A percentile compares a stretch with the other conserved stretches of the same genome.
Evolutionary conservation across 805 yeast genomes (phyloP).

Genomic region (Metschnikowia similis): DNA sequence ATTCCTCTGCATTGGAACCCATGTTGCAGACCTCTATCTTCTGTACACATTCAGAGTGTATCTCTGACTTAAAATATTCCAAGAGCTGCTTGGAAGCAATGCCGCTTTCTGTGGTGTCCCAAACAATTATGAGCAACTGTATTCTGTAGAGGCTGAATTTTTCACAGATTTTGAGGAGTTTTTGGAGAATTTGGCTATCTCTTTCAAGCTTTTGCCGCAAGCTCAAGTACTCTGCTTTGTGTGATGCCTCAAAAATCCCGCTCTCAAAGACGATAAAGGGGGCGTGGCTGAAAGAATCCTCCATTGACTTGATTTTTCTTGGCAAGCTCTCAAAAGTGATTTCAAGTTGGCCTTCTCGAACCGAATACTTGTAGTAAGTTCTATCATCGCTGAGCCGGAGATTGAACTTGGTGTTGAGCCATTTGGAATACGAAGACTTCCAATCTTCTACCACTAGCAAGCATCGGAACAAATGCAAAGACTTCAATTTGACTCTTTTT

Average conservation of each 20-base stretch:
- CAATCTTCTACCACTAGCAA: conserved; percentile 48
- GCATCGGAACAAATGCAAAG: conserved; percentile 27
- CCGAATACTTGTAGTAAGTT: conserved; percentile 22
- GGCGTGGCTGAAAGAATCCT: conserved; percentile 35
- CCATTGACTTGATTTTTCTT: conserved; percentile 28
- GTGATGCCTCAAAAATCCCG: conserved; percentile 34
- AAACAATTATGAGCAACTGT: conserved; percentile 38
- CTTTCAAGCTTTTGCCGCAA: conserved; percentile 30
- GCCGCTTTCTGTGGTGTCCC: conserved; percentile 32
- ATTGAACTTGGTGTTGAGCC: conserved; percentile 46
- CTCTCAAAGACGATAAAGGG: conserved; percentile 49
- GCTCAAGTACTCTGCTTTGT: conserved; percentile 7
- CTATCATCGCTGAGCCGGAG: conserved; percentile 29
- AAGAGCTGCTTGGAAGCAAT: conserved; percentile 15
- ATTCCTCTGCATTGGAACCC: conserved; percentile 23
- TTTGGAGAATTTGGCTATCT: conserved; percentile 35
- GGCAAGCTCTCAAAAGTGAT: conserved; percentile 43
- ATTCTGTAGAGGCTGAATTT: conserved; percentile 35
- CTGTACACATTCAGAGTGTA: conserved; percentile 13
- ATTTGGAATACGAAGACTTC: conserved; percentile 42
- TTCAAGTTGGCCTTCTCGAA: conserved; percentile 23
- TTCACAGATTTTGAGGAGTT: conserved; percentile 31
- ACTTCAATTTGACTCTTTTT: conserved; percentile 21
- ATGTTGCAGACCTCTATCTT: conserved; percentile 30
- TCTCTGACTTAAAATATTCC: conserved; percentile 15